These are phyloP conservation scores for Rhizopogon roseolus DNA, from an alignment of 768 basidiomycete genomes.

Conservation along the genomic window DNA sequence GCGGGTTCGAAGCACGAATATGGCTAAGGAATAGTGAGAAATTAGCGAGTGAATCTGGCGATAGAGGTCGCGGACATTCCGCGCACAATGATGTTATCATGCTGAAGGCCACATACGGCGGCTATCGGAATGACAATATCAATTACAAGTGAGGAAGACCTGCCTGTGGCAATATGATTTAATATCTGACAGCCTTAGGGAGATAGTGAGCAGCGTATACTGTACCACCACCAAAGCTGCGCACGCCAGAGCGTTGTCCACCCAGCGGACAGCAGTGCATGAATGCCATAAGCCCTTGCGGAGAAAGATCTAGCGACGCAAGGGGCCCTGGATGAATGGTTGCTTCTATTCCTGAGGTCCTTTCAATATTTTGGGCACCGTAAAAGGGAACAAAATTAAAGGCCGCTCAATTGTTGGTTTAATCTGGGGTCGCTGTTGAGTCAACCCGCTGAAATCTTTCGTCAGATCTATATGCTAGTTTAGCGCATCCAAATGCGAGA, in stretches of 20 bases:
- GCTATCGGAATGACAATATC: neutral
- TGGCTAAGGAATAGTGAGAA: neutral
- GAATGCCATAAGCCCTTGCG: no score
- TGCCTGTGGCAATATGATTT: neutral
- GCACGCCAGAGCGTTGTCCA: no score
- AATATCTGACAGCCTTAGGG: neutral
- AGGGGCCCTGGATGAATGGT: no score
- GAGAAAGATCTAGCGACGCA: no score
- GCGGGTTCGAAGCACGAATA: neutral
- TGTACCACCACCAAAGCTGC: neutral
- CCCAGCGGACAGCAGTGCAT: no score
- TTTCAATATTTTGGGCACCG: no score
- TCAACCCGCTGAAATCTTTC: neutral
- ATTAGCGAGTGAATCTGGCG: constrained; percentile 1
- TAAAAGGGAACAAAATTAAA: no score
- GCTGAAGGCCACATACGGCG: neutral
- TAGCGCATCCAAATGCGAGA: neutral
- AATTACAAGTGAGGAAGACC: neutral
- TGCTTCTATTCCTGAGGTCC: no score
- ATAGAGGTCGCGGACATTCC: neutral
- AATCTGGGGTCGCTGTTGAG: no score
- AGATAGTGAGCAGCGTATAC: neutral
- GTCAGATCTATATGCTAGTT: neutral
- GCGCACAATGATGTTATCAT: neutral
- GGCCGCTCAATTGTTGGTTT: no score